Evolutionary conservation across 805 yeast genomes (phyloP).

Genomic region (Teunomyces funiuensis): DNA sequence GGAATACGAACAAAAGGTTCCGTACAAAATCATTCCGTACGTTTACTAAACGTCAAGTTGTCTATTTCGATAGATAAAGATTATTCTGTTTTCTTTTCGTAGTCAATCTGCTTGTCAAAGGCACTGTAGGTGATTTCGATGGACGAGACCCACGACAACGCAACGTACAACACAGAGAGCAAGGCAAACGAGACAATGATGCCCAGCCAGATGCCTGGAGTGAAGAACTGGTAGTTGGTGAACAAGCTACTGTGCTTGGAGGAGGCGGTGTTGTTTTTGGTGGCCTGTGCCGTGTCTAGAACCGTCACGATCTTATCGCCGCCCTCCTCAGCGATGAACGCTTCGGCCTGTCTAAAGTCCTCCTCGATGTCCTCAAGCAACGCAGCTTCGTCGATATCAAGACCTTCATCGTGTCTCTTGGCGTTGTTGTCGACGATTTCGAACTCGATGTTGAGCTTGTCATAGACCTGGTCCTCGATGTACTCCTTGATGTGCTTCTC

Average conservation of each 20-base stretch:
- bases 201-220: constrained; percentile 80
- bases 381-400: constrained; percentile 10
- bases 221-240: constrained; percentile 66
- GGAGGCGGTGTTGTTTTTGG: constrained; percentile 6
- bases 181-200: constrained; percentile 64
- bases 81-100: constrained; percentile 42
- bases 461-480: constrained; percentile 20
- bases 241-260: constrained; percentile 55
- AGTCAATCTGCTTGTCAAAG: constrained; percentile 66
- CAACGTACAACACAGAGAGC: constrained; percentile 54
- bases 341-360: constrained; percentile 34
- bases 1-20: constrained; percentile 76
- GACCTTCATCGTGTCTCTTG: constrained; percentile 18
- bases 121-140: constrained; percentile 79
- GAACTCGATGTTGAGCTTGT: constrained; percentile 15
- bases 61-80: neutral
- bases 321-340: constrained; percentile 27
- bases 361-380: constrained; percentile 24
- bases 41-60: constrained; percentile 71
- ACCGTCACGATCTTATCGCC: constrained; percentile 19
- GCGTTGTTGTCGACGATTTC: constrained; percentile 9
- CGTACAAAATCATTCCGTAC: constrained; percentile 88
- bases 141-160: constrained; percentile 69
- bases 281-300: constrained; percentile 13
- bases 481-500: constrained; percentile 22